A percentile compares a stretch with the other conserved stretches of the same genome.
These are phyloP conservation scores for Panellus pusillus DNA, from an alignment of 768 basidiomycete species.

Conservation along the genomic window DNA sequence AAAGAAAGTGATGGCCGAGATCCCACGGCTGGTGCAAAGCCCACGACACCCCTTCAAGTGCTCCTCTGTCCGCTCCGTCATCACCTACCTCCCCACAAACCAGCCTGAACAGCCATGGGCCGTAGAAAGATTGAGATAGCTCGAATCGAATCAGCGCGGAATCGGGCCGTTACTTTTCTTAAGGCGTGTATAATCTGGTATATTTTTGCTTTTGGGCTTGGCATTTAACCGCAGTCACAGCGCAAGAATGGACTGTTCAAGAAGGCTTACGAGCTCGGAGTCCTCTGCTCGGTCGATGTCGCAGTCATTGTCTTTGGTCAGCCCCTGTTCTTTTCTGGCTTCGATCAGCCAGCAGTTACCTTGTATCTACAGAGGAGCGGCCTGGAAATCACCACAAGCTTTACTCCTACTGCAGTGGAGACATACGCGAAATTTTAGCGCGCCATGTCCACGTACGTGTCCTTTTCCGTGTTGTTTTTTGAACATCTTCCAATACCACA, in stretches of 20 bases:
- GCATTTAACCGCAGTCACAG: conserved; percentile 43
- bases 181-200: conserved; percentile 62
- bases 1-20: too few species aligned
- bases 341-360: conserved; percentile 28
- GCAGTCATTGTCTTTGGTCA: conserved; percentile 81
- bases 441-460: conserved; percentile 51
- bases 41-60: not conserved
- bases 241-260: conserved; percentile 91
- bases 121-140: conserved; percentile 79
- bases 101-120: conserved; percentile 46
- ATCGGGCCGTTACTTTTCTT: conserved; percentile 88
- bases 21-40: conserved; percentile 6
- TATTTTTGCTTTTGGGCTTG: conserved; percentile 58
- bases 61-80: conserved; percentile 4
- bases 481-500: conserved; percentile 14
- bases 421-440: conserved; percentile 69
- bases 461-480: not conserved
- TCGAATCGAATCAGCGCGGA: conserved; percentile 63
- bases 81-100: not conserved
- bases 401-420: conserved; percentile 76
- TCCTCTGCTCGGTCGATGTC: conserved; percentile 85
- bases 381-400: conserved; percentile 79
- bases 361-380: conserved; percentile 69
- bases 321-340: conserved; percentile 7
- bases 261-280: conserved; percentile 89